Base-by-base conservation (phyloP, 176 grass and related monocot species). In the Ananas comosus region DNA sequence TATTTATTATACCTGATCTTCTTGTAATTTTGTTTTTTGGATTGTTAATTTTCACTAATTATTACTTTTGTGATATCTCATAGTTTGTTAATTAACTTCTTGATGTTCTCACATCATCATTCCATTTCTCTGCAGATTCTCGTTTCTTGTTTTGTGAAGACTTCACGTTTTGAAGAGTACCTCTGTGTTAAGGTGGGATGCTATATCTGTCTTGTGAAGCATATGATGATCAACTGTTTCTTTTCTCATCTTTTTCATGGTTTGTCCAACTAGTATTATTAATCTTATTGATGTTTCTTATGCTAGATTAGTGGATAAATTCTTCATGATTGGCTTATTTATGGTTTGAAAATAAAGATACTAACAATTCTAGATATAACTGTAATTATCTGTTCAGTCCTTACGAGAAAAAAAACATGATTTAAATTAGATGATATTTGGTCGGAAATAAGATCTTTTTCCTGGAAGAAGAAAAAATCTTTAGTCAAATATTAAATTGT, bases 101-200 rank as follows among this genome's bases (percentile, higher is more conserved):
- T 52, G 64, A 63, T 67, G 50, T 51, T 66, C 74, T 66, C 75
- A 54, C 19, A 71, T 17, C 66, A 53, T 79, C 14, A 74, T 63
- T 69, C 72, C 48, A 53, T 69, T 80, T 71, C 19, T 65, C 23
- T 90, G 70, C 79, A 99, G 94, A 84, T 93, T 78, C 83, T 88
- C 7, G 25, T 99, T 72, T 99, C 94, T 68, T 99, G 90, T 63
- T 99, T 99, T 71, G 94, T 99, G 63, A 99, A 93, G 78, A 99
- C 94, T 47, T 88, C 90, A 42, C 94, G 80, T 85, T 84, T 88
- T 70, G 94, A 99, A 73, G 94, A 99, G 75, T 99, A 71, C 68
- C 79, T 99, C 0, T 91, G 86, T 88, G 94, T 99, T 56, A 88
- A 99, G 89, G 94, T 99, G 80, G 67, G 65, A 28, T 27, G 57